A percentile compares a stretch with the other conserved stretches of the same genome.
phyloP scores from a whole-genome alignment of 257 asterid genomes.

The Solanum verrucosum region DNA sequence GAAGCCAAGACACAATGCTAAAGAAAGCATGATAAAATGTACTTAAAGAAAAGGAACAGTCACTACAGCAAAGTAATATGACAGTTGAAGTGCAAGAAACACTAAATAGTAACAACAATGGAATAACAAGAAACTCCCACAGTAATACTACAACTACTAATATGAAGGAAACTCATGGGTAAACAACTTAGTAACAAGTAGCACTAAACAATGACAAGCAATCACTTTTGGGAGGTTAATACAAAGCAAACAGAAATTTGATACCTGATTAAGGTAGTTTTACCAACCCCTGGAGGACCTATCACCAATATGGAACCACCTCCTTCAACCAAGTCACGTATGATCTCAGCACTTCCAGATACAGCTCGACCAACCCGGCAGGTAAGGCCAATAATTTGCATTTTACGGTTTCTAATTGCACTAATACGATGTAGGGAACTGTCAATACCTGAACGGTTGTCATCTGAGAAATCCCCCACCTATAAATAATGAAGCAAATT shows the following conservation, averaged over 20 bases:
- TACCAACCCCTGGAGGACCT: constrained; percentile 99
- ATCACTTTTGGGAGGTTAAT: not conserved
- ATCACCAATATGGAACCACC: constrained; percentile 92
- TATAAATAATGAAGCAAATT: constrained; percentile 28
- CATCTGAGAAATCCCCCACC: constrained; percentile 98
- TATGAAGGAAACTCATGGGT: too few relatives aligned
- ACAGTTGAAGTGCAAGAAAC: not conserved
- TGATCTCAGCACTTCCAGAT: constrained; percentile 95
- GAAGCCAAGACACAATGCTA: not conserved
- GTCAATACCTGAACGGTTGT: constrained; percentile 88
- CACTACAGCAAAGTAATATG: not conserved
- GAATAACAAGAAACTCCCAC: too few relatives aligned
- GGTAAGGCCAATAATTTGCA: constrained; percentile 95
- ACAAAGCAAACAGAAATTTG: not conserved
- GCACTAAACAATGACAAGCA: not conserved
- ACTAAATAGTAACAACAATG: too few relatives aligned
- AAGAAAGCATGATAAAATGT: too few relatives aligned
- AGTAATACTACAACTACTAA: too few relatives aligned
- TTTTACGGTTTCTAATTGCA: constrained; percentile 87
- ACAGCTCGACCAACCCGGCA: constrained; percentile 98
- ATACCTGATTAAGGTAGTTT: constrained; percentile 92
- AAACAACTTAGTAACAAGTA: too few relatives aligned
- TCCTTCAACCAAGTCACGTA: constrained; percentile 75
- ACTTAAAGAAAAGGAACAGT: not conserved
- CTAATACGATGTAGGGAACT: constrained; percentile 93